phyloP scores from a whole-genome alignment of 148 eudicot genomes.

The Spergularia bocconei region DNA sequence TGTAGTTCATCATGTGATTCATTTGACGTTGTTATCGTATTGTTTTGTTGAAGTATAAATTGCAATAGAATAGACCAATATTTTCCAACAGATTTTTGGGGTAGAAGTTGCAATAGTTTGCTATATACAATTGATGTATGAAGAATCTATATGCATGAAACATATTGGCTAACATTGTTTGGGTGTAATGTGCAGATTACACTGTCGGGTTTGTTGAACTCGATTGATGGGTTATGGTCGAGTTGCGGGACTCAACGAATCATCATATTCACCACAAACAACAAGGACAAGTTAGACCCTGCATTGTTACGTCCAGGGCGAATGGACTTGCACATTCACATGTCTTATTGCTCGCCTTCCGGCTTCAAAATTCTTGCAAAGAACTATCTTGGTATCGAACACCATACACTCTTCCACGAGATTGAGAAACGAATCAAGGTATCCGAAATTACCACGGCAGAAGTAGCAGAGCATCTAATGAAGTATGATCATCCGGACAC shows the following conservation, averaged over 20 bases:
- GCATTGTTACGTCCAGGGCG: conserved; percentile 58
- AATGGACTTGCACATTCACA: conserved; percentile 61
- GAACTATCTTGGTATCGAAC: conserved; percentile 36
- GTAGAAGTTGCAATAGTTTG: too few species aligned
- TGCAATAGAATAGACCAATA: too few species aligned
- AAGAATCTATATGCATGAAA: too few species aligned
- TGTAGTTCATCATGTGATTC: too few species aligned
- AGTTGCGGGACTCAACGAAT: conserved; percentile 57
- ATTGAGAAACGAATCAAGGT: conserved; percentile 28
- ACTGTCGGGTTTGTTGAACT: conserved; percentile 53
- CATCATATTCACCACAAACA: conserved; percentile 61
- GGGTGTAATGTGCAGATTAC: conserved; percentile 26
- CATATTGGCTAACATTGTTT: too few species aligned
- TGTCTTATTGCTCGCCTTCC: conserved; percentile 43
- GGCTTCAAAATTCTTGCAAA: conserved; percentile 37
- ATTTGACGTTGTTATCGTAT: too few species aligned
- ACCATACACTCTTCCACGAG: conserved; percentile 28
- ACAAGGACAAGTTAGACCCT: conserved; percentile 55
- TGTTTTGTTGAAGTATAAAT: too few species aligned
- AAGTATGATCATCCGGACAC: conserved; percentile 29
- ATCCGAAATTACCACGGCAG: conserved; percentile 39
- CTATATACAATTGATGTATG: too few species aligned
- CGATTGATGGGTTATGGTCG: conserved; percentile 61
- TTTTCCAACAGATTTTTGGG: too few species aligned
- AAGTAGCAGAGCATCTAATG: conserved; percentile 45